Evolutionary conservation across 2,329 filamentous ascomycete genomes (phyloP).

Genomic region (Ciborinia camelliae): DNA sequence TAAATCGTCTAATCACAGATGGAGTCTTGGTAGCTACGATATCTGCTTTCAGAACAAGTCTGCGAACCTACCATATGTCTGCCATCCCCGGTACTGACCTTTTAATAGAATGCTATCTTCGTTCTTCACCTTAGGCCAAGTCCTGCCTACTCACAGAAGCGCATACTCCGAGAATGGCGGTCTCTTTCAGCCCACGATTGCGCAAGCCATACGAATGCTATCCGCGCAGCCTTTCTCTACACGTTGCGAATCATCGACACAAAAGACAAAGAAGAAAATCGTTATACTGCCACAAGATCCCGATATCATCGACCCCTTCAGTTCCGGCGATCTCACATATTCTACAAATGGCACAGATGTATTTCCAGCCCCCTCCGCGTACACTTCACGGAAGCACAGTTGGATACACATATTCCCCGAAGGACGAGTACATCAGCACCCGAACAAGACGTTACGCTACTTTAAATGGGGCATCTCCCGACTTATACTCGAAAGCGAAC

Average conservation of each 20-base stretch:
- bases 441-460: conserved; percentile 77
- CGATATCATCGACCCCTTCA: conserved; percentile 52
- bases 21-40: conserved; percentile 89
- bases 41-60: conserved; percentile 90
- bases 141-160: conserved; percentile 80
- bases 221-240: conserved; percentile 54
- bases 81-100: conserved; percentile 1
- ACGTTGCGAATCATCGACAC: conserved; percentile 20
- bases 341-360: conserved; percentile 64
- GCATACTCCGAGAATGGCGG: conserved; percentile 74
- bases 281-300: conserved; percentile 24
- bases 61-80: conserved; percentile 27
- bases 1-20: conserved; percentile 73
- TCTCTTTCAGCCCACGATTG: conserved; percentile 84
- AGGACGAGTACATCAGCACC: conserved; percentile 87
- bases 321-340: conserved; percentile 49
- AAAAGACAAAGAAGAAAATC: conserved; percentile 8
- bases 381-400: conserved; percentile 63
- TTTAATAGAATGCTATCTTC: conserved; percentile 58
- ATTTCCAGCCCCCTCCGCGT: conserved; percentile 70
- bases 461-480: conserved; percentile 98
- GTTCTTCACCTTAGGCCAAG: conserved; percentile 89
- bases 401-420: conserved; percentile 98
- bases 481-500: conserved; percentile 84
- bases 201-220: conserved; percentile 79